phyloP scores from a whole-genome alignment of 2,329 filamentous ascomycete species.

The Nemania sp. region DNA sequence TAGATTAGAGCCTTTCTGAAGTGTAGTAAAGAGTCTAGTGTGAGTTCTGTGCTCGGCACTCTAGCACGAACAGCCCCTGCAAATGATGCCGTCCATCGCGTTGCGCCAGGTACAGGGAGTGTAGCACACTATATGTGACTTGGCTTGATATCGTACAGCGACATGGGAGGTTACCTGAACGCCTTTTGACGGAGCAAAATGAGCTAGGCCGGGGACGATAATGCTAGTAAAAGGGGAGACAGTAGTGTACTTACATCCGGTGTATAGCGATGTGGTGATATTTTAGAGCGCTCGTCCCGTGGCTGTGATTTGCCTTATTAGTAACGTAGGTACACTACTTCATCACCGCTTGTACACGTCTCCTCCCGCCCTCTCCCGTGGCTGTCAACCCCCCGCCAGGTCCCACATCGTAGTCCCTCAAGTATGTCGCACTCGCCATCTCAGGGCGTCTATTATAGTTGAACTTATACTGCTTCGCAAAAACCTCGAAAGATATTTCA shows the following conservation, averaged over 20 bases:
- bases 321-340: background rate
- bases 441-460: background rate
- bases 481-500: background rate
- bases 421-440: background rate
- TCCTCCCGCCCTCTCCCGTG: background rate
- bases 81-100: background rate
- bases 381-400: background rate
- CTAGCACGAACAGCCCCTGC: background rate
- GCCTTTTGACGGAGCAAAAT: background rate
- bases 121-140: no score
- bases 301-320: background rate
- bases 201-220: background rate
- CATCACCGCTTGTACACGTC: background rate
- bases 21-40: background rate
- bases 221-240: background rate
- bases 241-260: background rate
- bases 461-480: background rate
- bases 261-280: constrained; percentile 3
- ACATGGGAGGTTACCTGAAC: background rate
- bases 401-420: constrained; percentile 1
- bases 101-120: background rate
- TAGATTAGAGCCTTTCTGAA: no score
- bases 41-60: background rate
- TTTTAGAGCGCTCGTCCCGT: background rate
- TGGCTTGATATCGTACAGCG: background rate